Evolutionary conservation across 768 basidiomycete genomes (phyloP), one percentile per base, ranked within the genome.

Genomic region (Boletus tomentosulus): DNA sequence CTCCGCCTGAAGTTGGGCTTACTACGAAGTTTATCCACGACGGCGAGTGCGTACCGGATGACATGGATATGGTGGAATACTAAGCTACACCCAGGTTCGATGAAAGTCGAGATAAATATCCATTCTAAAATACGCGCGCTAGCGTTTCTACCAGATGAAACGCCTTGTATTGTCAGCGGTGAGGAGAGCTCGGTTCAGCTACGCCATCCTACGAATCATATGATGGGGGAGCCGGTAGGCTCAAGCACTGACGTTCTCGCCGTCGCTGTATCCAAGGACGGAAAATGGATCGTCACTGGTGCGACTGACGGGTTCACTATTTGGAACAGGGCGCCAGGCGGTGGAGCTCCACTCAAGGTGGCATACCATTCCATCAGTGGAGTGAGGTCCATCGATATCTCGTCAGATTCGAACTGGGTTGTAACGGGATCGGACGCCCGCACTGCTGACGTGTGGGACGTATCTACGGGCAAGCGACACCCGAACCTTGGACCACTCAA

Each of bases 361-460:
- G 25, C 3, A 33, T 38, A 31, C 45, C 55, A 46, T 25, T 2
- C 37, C 39, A 46, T 57, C 27, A 39, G 19, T 19, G 55, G 54
- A 10, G 60, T 62, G 12, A 47, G 60, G 47, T 16, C 60, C 25
- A 7, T 62, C 46, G 60, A 61, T 43, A 53, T 61, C 48, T 61
- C 60, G 42, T 49, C 31, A 4, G 60, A 61, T 30, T 62, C 60
- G 10, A 61, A 58, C 42, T 58, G 56, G 60, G 56, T 34, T 6
- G n/a, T 55, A n/a, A 61, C 60, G 0, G 60, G 60, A n/a, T 61
- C 59, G 3, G 59, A 62, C 30, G 50, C 50, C 30, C 38, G 48
- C 25, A 50, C 48, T 3, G 56, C 15, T 11, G 49, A 62, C 33
- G 48, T 61, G 5, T 61, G 60, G 60, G 53, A 61, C 27, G 8